Percentiles rank a stretch among this genome's conserved stretches.
These are phyloP conservation scores for Stagonosporopsis tanaceti DNA, from an alignment of 2,329 filamentous ascomycete genomes.

Conservation along the genomic window DNA sequence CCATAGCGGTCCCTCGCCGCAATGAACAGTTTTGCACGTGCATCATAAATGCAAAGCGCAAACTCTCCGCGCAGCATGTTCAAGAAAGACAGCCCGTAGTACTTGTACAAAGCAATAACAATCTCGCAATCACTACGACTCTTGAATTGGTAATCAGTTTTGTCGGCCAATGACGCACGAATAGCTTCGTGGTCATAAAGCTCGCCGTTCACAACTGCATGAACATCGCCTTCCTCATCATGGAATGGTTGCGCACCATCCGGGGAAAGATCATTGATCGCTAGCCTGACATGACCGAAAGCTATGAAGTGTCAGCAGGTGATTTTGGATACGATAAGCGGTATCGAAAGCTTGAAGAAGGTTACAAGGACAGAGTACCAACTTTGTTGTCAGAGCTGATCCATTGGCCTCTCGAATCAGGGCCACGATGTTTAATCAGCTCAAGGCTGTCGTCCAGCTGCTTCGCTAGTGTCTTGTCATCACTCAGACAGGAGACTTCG, in stretches of 20 bases:
- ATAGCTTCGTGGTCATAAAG: conserved; percentile 63
- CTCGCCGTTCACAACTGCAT: conserved; percentile 67
- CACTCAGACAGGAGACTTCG: neutral
- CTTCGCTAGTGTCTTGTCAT: conserved; percentile 12
- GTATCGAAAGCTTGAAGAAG: neutral
- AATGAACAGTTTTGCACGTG: conserved; percentile 50
- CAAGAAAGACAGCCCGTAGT: conserved; percentile 54
- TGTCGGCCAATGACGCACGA: conserved; percentile 44
- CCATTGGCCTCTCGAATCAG: conserved; percentile 56
- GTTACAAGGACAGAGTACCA: conserved; percentile 40
- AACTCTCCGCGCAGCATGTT: conserved; percentile 63
- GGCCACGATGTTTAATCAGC: conserved; percentile 54
- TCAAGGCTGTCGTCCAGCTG: conserved; percentile 20
- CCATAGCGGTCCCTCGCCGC: conserved; percentile 64
- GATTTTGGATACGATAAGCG: neutral
- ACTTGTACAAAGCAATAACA: conserved; percentile 59
- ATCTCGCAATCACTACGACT: conserved; percentile 61
- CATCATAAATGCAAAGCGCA: conserved; percentile 61
- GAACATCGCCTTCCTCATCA: conserved; percentile 43
- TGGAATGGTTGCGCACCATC: conserved; percentile 34
- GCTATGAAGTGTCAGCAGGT: conserved; percentile 7
- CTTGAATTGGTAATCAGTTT: conserved; percentile 53
- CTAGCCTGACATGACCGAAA: conserved; percentile 33
- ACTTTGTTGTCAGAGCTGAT: conserved; percentile 53
- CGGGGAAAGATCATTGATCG: conserved; percentile 34